phyloP scores from a whole-genome alignment of 129 eudicot species.

The Cynara cardunculus region DNA sequence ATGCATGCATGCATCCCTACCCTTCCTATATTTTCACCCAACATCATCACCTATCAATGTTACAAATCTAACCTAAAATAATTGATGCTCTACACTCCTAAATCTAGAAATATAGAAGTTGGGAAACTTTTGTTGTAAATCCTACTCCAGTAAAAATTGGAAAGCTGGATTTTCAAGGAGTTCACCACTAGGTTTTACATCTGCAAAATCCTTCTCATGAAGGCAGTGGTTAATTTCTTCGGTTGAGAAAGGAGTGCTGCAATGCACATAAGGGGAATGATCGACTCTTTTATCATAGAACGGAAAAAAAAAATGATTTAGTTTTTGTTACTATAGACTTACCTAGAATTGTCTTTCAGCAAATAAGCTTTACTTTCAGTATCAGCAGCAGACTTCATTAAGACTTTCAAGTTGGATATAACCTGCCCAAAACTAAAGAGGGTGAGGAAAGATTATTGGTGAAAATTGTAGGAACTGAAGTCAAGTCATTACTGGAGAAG shows the following conservation, averaged over 20 bases:
- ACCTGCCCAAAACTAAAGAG: slow-evolving; percentile 41
- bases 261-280: slow-evolving; percentile 1
- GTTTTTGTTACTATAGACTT: slow-evolving; percentile 3
- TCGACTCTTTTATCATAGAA: not conserved
- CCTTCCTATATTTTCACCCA: slow-evolving; percentile 16
- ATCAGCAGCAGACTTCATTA: slow-evolving; percentile 35
- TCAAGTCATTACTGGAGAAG: not conserved
- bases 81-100: slow-evolving; percentile 11
- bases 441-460: slow-evolving; percentile 22
- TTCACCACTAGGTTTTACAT: slow-evolving; percentile 48
- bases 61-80: slow-evolving; percentile 25
- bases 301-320: not conserved
- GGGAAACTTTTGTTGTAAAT: not conserved
- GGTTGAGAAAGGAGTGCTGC: slow-evolving; percentile 67
- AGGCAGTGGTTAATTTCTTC: slow-evolving; percentile 50
- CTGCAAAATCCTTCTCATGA: slow-evolving; percentile 51
- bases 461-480: slow-evolving; percentile 13
- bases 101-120: not conserved
- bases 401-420: slow-evolving; percentile 44
- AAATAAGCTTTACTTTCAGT: slow-evolving; percentile 43
- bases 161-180: slow-evolving; percentile 66
- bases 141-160: slow-evolving; percentile 52
- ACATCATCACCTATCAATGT: slow-evolving; percentile 17
- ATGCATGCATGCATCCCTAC: slow-evolving; percentile 11
- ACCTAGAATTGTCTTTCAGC: slow-evolving; percentile 67